Evolutionary conservation across 805 yeast genomes (phyloP).

Genomic region (Starmera amethionina): DNA sequence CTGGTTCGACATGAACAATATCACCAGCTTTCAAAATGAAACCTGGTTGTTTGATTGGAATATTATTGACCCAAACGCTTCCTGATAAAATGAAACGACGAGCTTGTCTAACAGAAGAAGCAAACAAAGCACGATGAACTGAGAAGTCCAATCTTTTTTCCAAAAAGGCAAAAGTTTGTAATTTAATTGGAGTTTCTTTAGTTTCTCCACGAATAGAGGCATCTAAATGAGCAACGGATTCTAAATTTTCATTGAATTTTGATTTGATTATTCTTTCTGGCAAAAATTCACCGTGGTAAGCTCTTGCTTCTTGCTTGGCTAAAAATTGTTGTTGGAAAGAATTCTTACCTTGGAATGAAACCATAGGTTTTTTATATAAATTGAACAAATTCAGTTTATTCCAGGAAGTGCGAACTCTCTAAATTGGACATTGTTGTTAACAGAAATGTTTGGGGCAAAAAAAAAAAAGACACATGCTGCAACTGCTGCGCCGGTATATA

Average conservation of each 20-base stretch:
- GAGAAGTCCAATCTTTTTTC: slow-evolving; percentile 90
- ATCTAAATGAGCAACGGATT: slow-evolving; percentile 84
- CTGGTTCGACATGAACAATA: slow-evolving; percentile 76
- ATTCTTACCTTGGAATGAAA: slow-evolving; percentile 49
- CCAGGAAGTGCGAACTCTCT: slow-evolving; percentile 76
- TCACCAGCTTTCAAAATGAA: slow-evolving; percentile 78
- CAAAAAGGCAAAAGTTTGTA: slow-evolving; percentile 82
- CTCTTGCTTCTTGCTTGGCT: slow-evolving; percentile 85
- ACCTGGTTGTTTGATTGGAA: slow-evolving; percentile 66
- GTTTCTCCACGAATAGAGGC: slow-evolving; percentile 58
- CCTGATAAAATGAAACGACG: slow-evolving; percentile 78
- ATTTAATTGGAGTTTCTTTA: slow-evolving; percentile 65
- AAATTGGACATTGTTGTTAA: neutral
- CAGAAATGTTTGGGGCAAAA: neutral
- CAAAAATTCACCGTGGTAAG: slow-evolving; percentile 91
- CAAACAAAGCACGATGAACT: slow-evolving; percentile 84
- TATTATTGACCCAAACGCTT: slow-evolving; percentile 79
- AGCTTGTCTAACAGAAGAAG: slow-evolving; percentile 89
- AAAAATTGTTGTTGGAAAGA: slow-evolving; percentile 87
- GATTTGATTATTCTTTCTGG: slow-evolving; percentile 78
- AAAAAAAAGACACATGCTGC: neutral
- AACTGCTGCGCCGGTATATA: too few relatives aligned
- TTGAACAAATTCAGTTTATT: slow-evolving; percentile 89
- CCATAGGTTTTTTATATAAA: slow-evolving; percentile 60
- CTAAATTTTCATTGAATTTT: slow-evolving; percentile 55